phyloP scores from a whole-genome alignment of 2,329 filamentous ascomycete genomes.

The Monosporascus sp. region DNA sequence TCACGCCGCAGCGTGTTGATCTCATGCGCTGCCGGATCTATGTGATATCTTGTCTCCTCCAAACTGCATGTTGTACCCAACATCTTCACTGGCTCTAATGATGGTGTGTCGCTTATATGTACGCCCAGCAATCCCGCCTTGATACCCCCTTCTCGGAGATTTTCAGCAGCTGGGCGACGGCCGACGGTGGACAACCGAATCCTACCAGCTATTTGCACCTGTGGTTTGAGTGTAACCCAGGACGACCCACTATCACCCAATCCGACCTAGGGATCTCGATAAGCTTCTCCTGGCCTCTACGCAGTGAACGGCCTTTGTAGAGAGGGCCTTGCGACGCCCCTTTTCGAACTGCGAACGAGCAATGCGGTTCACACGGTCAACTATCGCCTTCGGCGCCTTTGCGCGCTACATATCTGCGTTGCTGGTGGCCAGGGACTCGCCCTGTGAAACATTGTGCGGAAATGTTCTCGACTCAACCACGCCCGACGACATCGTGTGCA shows the following conservation, averaged over 20 bases:
- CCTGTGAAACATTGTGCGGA: conserved; percentile 47
- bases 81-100: too few relatives aligned
- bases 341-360: too few relatives aligned
- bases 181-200: background rate
- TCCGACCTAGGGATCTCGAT: too few relatives aligned
- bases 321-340: too few relatives aligned
- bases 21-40: background rate
- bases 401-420: too few relatives aligned
- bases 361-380: conserved; percentile 14
- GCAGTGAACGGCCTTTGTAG: too few relatives aligned
- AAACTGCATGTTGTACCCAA: too few relatives aligned
- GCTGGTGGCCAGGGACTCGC: conserved; percentile 43
- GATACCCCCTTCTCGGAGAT: background rate
- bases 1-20: background rate
- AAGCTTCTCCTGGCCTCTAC: too few relatives aligned
- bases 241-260: background rate
- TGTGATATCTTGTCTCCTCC: background rate
- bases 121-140: background rate
- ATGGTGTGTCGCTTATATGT: background rate
- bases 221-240: background rate
- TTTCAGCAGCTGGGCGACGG: background rate
- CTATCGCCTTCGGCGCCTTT: too few relatives aligned
- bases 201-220: background rate
- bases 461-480: conserved; percentile 46
- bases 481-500: conserved; percentile 44